Percentiles rank a stretch among this genome's conserved stretches.
These are phyloP conservation scores for Talaromyces thailandensis DNA, from an alignment of 495 filamentous ascomycete species.

Conservation along the genomic window DNA sequence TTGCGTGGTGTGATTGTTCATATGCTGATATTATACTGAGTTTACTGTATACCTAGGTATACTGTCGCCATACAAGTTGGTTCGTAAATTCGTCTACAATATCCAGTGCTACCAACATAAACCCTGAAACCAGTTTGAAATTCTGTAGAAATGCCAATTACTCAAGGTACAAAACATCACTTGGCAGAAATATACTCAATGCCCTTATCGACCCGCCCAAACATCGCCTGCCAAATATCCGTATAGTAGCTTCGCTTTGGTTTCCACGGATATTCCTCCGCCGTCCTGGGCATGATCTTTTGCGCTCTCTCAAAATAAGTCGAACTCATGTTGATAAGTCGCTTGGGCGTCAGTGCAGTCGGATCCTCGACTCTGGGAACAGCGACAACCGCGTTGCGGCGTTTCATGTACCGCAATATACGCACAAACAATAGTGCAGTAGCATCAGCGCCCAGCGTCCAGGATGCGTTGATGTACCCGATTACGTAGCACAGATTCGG, in stretches of 20 bases:
- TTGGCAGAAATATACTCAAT: conserved; percentile 7
- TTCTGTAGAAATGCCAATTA: not conserved
- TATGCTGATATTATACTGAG: not conserved
- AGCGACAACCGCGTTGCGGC: conserved; percentile 20
- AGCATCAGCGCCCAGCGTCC: conserved; percentile 52
- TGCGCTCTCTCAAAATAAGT: conserved; percentile 6
- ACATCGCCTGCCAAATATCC: conserved; percentile 6
- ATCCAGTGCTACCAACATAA: not conserved
- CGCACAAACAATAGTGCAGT: conserved; percentile 39
- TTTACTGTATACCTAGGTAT: not conserved
- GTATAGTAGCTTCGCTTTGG: conserved; percentile 4
- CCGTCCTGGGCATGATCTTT: conserved; percentile 6
- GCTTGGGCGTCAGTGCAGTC: conserved; percentile 19
- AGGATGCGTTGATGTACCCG: conserved; percentile 49
- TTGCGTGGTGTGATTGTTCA: not conserved
- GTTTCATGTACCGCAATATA: conserved; percentile 31
- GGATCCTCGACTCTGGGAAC: conserved; percentile 16
- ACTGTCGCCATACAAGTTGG: not conserved
- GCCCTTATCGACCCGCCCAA: conserved; percentile 4
- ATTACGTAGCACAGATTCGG: conserved; percentile 49
- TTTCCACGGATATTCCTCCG: conserved; percentile 6
- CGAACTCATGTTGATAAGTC: conserved; percentile 6
- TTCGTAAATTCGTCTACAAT: not conserved
- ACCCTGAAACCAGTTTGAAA: not conserved
- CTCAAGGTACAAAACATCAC: not conserved